phyloP scores from a whole-genome alignment of 2,329 filamentous ascomycete genomes.

The Trichoderma sp. region DNA sequence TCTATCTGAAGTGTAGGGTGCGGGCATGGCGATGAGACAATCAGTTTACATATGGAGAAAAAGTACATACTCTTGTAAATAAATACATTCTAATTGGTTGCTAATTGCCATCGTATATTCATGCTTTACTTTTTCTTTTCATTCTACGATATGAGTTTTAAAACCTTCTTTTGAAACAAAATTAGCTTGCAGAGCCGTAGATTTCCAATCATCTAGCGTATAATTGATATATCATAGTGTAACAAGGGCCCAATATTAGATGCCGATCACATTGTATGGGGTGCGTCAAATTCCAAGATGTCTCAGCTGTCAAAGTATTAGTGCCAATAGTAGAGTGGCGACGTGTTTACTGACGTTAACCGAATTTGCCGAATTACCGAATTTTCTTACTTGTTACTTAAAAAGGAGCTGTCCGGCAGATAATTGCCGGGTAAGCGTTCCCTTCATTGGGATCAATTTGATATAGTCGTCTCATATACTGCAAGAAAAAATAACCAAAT shows the following conservation, averaged over 20 bases:
- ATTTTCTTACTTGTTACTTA: not conserved
- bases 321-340: not conserved
- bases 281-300: not conserved
- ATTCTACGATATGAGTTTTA: not conserved
- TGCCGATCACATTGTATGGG: not conserved
- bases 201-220: not conserved
- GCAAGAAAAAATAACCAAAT: not conserved
- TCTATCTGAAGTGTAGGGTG: not conserved
- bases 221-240: not conserved
- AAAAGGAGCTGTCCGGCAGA: conserved; percentile 4
- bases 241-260: not conserved
- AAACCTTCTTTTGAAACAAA: not conserved
- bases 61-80: not conserved
- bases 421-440: not conserved
- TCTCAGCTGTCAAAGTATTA: not conserved
- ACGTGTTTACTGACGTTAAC: not conserved
- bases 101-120: not conserved
- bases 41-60: not conserved
- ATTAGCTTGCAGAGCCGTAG: not conserved
- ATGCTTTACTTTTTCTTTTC: not conserved
- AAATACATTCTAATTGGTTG: not conserved
- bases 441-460: not conserved
- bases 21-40: not conserved
- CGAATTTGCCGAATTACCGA: conserved; percentile 11
- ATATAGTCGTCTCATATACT: not conserved